These are phyloP conservation scores for Phytophthora pseudosyringae DNA, from an alignment of 352 stramenopile species.

Conservation along the genomic window DNA sequence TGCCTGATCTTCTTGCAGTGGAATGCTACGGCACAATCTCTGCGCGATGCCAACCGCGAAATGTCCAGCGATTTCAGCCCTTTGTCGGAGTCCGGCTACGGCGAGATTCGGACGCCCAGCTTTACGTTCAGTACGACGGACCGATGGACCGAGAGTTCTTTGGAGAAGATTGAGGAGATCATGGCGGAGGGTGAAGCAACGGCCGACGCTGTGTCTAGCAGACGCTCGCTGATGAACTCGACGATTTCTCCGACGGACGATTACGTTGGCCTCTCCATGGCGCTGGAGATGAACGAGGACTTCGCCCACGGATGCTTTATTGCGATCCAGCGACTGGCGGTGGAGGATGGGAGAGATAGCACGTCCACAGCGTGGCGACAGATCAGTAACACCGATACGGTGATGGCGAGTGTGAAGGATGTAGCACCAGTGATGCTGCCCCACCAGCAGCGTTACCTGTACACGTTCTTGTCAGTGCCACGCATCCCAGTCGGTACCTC, in stretches of 20 bases:
- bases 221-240: constrained; percentile 35
- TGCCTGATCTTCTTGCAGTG: constrained; percentile 90
- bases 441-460: constrained; percentile 59
- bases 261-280: constrained; percentile 83
- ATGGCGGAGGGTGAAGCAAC: constrained; percentile 43
- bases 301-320: constrained; percentile 82
- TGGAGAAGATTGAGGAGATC: constrained; percentile 55
- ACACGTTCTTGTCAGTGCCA: constrained; percentile 86
- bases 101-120: constrained; percentile 79
- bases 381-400: constrained; percentile 85
- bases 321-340: constrained; percentile 71
- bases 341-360: constrained; percentile 38
- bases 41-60: constrained; percentile 65
- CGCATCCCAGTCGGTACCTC: constrained; percentile 64
- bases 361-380: constrained; percentile 62
- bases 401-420: constrained; percentile 68
- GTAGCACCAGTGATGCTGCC: constrained; percentile 22
- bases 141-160: constrained; percentile 56
- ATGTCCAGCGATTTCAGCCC: constrained; percentile 52
- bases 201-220: constrained; percentile 31
- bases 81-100: constrained; percentile 67
- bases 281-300: constrained; percentile 82
- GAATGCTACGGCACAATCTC: constrained; percentile 86
- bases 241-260: constrained; percentile 53
- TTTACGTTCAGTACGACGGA: constrained; percentile 78